A percentile compares a stretch with the other conserved stretches of the same genome.
Conservation (phyloP, 106 monocot genomes). For the Dioscorea dumetorum region DNA sequence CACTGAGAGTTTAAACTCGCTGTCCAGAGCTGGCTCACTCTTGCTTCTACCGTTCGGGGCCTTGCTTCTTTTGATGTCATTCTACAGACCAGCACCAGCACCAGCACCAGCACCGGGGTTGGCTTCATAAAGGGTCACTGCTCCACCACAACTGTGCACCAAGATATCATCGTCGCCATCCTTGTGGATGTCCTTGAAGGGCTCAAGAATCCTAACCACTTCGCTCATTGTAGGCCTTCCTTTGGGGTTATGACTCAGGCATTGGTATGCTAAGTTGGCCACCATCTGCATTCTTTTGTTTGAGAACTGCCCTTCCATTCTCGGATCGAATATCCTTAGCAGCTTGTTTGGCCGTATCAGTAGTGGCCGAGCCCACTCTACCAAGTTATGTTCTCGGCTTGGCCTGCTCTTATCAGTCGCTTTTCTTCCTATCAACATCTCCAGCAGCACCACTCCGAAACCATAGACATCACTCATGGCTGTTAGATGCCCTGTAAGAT, state of each 20-base stretch:
- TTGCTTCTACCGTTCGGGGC: too few relatives aligned
- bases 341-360: conserved; percentile 44
- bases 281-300: conserved; percentile 22
- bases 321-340: conserved; percentile 47
- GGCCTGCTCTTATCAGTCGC: conserved; percentile 46
- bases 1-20: too few relatives aligned
- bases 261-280: conserved; percentile 41
- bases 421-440: conserved; percentile 55
- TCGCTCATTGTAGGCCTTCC: conserved; percentile 49
- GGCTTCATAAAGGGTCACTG: too few relatives aligned
- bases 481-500: conserved; percentile 52
- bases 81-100: too few relatives aligned
- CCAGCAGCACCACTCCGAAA: conserved; percentile 68
- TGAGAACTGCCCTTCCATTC: conserved; percentile 57
- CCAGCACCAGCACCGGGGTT: too few relatives aligned
- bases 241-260: conserved; percentile 57
- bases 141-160: too few relatives aligned
- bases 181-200: conserved; percentile 3
- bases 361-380: conserved; percentile 57
- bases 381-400: conserved; percentile 36
- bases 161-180: too few relatives aligned
- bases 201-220: conserved; percentile 37
- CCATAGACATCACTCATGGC: conserved; percentile 65
- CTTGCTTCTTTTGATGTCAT: too few relatives aligned
- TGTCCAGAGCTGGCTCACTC: too few relatives aligned